A percentile compares a stretch with the other conserved stretches of the same genome.
Conservation (phyloP, 1,139 yeast genomes). For the Candida albicans region DNA sequence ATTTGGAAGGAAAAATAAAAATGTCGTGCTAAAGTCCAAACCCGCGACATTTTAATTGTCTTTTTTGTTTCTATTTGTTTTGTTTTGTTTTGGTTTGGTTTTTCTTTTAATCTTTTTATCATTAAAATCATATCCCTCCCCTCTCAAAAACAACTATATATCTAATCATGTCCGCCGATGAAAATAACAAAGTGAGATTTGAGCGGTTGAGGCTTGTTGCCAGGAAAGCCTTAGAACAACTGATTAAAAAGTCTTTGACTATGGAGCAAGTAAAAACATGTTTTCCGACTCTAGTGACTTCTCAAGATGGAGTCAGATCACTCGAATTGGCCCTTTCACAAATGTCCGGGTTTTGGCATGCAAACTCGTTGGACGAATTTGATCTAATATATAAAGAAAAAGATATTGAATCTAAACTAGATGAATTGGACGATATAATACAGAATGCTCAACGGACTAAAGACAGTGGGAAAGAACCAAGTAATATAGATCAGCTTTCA, state of each 20-base stretch:
- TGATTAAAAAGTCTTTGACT: slow-evolving; percentile 56
- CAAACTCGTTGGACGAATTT: slow-evolving; percentile 61
- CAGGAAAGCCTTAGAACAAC: slow-evolving; percentile 66
- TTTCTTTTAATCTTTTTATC: not conserved
- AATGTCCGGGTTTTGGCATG: slow-evolving; percentile 60
- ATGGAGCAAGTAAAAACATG: slow-evolving; percentile 63
- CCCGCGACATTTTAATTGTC: not conserved
- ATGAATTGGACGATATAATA: slow-evolving; percentile 67
- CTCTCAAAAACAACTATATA: not conserved
- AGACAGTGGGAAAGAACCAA: slow-evolving; percentile 22
- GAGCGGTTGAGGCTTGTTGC: slow-evolving; percentile 56
- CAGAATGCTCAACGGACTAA: slow-evolving; percentile 47
- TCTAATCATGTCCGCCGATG: not conserved
- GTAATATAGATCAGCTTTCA: slow-evolving; percentile 31
- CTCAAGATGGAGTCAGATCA: slow-evolving; percentile 51
- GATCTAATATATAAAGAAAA: slow-evolving; percentile 66
- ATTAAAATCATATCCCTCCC: no score
- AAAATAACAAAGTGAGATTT: slow-evolving; percentile 42
- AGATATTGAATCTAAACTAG: slow-evolving; percentile 53
- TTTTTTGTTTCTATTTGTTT: not conserved
- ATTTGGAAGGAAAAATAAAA: no score
- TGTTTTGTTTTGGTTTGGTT: not conserved
- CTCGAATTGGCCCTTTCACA: slow-evolving; percentile 62
- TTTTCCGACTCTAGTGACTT: slow-evolving; percentile 58
- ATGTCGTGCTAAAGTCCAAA: no score